These are phyloP conservation scores for Pythium dissotocum DNA, from an alignment of 352 stramenopile genomes.

Conservation along the genomic window DNA sequence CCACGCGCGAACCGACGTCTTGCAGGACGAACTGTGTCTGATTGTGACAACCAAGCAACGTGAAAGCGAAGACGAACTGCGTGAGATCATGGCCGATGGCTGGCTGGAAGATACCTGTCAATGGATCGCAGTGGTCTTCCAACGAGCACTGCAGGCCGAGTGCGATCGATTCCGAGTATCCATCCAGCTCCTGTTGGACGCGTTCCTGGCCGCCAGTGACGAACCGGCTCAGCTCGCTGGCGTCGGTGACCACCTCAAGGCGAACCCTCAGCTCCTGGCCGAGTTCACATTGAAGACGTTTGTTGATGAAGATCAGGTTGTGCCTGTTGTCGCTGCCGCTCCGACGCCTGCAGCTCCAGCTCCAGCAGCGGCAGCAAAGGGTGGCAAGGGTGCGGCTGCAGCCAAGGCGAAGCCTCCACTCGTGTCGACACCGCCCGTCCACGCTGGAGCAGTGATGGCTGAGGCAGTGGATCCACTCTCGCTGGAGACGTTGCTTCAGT, in stretches of 20 bases:
- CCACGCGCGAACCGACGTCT: constrained; percentile 65
- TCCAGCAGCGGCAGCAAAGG: constrained; percentile 33
- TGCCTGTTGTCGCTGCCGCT: not conserved
- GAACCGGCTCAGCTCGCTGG: constrained; percentile 31
- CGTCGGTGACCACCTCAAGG: constrained; percentile 36
- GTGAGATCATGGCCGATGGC: constrained; percentile 40
- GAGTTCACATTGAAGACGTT: constrained; percentile 24
- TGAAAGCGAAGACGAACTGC: constrained; percentile 52
- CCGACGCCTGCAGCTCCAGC: constrained; percentile 17
- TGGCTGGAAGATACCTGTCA: constrained; percentile 69
- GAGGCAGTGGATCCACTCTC: constrained; percentile 25
- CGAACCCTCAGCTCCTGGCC: constrained; percentile 13
- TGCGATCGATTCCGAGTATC: constrained; percentile 71
- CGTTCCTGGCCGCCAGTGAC: constrained; percentile 48
- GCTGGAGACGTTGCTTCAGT: constrained; percentile 41
- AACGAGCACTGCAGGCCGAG: constrained; percentile 65
- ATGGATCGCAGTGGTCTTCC: constrained; percentile 43
- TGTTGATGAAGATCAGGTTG: not conserved
- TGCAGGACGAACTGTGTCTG: constrained; percentile 61
- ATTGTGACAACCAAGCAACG: constrained; percentile 41
- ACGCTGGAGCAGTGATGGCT: constrained; percentile 18
- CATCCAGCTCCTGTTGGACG: constrained; percentile 56
- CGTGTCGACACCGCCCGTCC: not conserved
- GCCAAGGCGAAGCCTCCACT: constrained; percentile 28
- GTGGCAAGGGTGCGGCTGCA: constrained; percentile 30